These are phyloP conservation scores for Geranium incanum DNA, from an alignment of 441 rosid genomes.

Conservation along the genomic window DNA sequence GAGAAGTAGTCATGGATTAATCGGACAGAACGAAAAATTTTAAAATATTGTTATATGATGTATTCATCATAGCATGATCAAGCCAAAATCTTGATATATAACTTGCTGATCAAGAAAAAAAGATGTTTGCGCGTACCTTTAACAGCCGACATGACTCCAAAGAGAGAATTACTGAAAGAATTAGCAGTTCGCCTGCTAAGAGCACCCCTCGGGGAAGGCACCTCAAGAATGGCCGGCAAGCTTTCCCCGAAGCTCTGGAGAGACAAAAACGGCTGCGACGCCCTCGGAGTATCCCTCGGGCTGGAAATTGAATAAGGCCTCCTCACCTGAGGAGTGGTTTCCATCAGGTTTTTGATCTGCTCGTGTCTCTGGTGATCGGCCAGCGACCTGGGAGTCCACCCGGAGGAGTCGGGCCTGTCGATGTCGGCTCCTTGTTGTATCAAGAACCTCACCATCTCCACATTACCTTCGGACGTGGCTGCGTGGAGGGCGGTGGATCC, in stretches of 20 bases:
- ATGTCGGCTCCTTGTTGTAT: constrained; percentile 65
- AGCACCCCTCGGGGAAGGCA: background rate
- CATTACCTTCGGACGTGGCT: constrained; percentile 70
- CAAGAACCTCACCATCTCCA: constrained; percentile 59
- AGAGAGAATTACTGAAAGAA: background rate
- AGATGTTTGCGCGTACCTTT: background rate
- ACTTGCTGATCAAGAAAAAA: too few relatives aligned
- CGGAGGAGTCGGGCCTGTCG: constrained; percentile 55
- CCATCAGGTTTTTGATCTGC: constrained; percentile 14
- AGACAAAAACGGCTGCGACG: background rate
- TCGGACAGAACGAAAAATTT: too few relatives aligned
- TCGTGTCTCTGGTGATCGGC: constrained; percentile 52
- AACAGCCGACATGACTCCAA: background rate
- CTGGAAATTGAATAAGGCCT: background rate
- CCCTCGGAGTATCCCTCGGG: background rate
- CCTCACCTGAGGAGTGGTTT: constrained; percentile 22
- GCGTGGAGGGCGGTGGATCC: constrained; percentile 63
- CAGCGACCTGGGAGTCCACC: constrained; percentile 75
- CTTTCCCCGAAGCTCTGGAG: background rate
- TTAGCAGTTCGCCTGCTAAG: background rate
- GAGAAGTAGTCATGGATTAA: too few relatives aligned
- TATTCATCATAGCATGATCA: too few relatives aligned
- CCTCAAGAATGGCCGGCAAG: background rate
- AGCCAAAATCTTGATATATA: too few relatives aligned
- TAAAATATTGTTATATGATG: too few relatives aligned